phyloP scores from a whole-genome alignment of 352 stramenopile genomes.

The Phytopythium kandeliae region DNA sequence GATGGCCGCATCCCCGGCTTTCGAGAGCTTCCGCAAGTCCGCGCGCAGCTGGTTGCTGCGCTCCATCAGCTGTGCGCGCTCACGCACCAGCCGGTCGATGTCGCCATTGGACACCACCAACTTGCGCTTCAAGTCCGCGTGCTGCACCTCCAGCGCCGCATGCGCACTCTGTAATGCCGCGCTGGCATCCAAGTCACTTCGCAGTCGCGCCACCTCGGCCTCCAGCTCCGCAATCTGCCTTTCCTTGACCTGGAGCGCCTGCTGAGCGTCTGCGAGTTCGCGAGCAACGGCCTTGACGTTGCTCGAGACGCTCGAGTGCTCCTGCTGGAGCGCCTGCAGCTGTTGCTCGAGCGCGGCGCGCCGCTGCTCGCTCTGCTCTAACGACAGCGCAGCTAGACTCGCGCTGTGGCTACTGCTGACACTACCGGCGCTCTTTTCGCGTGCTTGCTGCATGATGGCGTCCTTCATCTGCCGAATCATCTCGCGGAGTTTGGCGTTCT shows the following conservation, averaged over 20 bases:
- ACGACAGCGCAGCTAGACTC: conserved; percentile 15
- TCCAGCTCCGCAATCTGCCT: conserved; percentile 29
- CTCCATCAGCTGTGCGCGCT: conserved; percentile 74
- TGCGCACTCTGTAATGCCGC: conserved; percentile 12
- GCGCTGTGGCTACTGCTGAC: conserved; percentile 11
- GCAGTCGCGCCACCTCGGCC: neutral
- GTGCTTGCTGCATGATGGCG: conserved; percentile 46
- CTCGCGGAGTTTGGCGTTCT: conserved; percentile 62
- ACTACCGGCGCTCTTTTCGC: conserved; percentile 12
- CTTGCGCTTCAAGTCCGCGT: conserved; percentile 36
- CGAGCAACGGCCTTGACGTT: conserved; percentile 10
- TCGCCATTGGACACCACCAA: conserved; percentile 41
- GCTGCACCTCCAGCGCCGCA: conserved; percentile 22
- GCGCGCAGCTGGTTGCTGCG: conserved; percentile 70
- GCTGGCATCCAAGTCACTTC: neutral
- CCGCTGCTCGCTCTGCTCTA: conserved; percentile 31
- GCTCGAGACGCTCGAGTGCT: conserved; percentile 4
- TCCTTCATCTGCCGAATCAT: conserved; percentile 80
- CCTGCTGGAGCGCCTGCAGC: conserved; percentile 12
- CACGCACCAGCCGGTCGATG: conserved; percentile 55
- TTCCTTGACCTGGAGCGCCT: conserved; percentile 32
- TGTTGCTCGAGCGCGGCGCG: conserved; percentile 37
- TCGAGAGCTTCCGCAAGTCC: conserved; percentile 43
- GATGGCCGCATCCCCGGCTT: conserved; percentile 4
- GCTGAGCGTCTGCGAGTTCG: conserved; percentile 38